Base-by-base conservation (phyloP, 257 asterid species). In the Paulownia fortunei region DNA sequence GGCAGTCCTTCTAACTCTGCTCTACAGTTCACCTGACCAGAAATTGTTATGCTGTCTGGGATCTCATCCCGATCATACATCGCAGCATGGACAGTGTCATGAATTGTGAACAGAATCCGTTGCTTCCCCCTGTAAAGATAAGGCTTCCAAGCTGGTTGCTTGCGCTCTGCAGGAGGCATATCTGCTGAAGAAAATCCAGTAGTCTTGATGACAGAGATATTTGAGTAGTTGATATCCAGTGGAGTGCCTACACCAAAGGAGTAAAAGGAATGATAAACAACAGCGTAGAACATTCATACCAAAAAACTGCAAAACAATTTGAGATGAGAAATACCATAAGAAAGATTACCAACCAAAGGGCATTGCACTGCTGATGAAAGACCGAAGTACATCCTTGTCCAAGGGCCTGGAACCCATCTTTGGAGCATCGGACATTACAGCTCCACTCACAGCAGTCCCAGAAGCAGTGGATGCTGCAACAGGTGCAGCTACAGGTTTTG, bases 81-180 rank as follows among this genome's bases (percentile, higher is more conserved):
- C 27, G 97, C 92, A 77, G 97, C 99, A 83, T 92, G 92, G 76
- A 94, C 84, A 6, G 95, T 94, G 83, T 94, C 99, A 44, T 92
- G 96, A 79, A 94, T 81, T 16, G 98, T 94, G 80, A 94, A 92
- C 66, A 94, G 85, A 83, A 94, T 90, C 79, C 98, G 88, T 74
- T 94, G 99, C 84, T 89, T 94, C 78, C 99, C 99, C 77, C 83
- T 85, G 85, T 89, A 90, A 79, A 94, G 97, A 84, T 91, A 94
- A 81, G 99, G 99, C 85, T 94, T 94, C 99, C 99, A 94, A 56
- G 98, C 97, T 39, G 98, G 99, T 84, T 92, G 99, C 85, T 88
- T 91, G 79, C 92, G 87, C 49, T 92, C 99, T 73, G 90, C 82
- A 63, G 97, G 96, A 80, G 99, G 99, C 75, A 82, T 74, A 78